These are phyloP conservation scores for Favolaschia claudopus DNA, from an alignment of 768 basidiomycete species.

Conservation along the genomic window DNA sequence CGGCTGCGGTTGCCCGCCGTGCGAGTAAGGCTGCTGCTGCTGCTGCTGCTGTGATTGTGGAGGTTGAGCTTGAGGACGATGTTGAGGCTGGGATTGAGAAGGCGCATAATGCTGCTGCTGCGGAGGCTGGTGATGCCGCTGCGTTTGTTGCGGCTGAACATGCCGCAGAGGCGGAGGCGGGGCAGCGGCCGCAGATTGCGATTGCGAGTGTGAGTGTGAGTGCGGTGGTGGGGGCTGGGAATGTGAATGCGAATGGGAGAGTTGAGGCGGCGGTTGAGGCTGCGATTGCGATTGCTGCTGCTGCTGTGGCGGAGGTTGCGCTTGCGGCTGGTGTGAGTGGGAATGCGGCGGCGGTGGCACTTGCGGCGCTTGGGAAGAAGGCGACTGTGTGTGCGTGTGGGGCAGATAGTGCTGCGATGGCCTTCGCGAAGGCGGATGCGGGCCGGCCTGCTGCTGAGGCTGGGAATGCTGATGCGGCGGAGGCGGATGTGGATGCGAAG, in stretches of 20 bases:
- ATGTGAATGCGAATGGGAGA: slow-evolving; percentile 28
- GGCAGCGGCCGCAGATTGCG: slow-evolving; percentile 4
- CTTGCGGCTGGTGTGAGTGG: not conserved
- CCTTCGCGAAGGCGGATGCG: too few relatives aligned
- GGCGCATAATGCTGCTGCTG: slow-evolving; percentile 8
- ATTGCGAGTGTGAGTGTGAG: slow-evolving; percentile 24
- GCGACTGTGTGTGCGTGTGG: too few relatives aligned
- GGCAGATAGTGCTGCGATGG: too few relatives aligned
- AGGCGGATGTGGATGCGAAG: slow-evolving; percentile 28
- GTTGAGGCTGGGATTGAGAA: slow-evolving; percentile 13
- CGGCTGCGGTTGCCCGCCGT: slow-evolving; percentile 19
- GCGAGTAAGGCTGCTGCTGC: slow-evolving; percentile 7
- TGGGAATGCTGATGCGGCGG: slow-evolving; percentile 8
- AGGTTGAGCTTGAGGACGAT: slow-evolving; percentile 18
- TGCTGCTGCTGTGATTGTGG: slow-evolving; percentile 21
- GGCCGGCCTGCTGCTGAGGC: slow-evolving; percentile 14
- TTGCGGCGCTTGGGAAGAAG: not conserved
- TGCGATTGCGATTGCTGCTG: slow-evolving; percentile 16
- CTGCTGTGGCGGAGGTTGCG: slow-evolving; percentile 26
- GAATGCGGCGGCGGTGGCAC: not conserved
- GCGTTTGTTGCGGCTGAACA: not conserved
- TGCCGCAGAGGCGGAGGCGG: not conserved
- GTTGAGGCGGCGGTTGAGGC: slow-evolving; percentile 10
- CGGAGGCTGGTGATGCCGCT: slow-evolving; percentile 4
- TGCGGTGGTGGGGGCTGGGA: slow-evolving; percentile 36